Evolutionary conservation across 345 rosid genomes (phyloP).

Genomic region (Adansonia digitata): DNA sequence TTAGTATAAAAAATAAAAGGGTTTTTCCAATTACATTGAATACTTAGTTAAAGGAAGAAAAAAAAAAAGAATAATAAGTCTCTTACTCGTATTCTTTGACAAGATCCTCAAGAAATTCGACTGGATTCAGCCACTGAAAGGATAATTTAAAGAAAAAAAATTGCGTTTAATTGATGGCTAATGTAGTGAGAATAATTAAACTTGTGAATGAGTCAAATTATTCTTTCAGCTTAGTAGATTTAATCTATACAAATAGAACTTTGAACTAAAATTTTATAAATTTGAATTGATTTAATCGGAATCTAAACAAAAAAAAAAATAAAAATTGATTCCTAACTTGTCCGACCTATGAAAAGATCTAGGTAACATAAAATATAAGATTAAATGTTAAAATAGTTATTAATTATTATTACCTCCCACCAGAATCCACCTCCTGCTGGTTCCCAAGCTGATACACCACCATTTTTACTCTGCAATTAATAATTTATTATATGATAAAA

Average conservation of each 20-base stretch:
- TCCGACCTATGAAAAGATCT: no score
- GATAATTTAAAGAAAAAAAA: background rate
- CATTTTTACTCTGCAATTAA: constrained; percentile 42
- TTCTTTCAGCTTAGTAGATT: no score
- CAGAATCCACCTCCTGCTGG: constrained; percentile 44
- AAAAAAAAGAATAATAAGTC: background rate
- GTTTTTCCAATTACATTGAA: background rate
- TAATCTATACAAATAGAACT: no score
- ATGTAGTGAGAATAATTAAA: no score
- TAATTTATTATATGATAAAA: background rate
- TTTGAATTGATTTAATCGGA: no score
- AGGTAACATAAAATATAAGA: no score
- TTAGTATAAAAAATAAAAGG: background rate
- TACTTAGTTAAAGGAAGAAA: background rate
- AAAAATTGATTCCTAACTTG: no score
- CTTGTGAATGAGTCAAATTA: no score
- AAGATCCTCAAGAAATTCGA: background rate
- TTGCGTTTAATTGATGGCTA: background rate
- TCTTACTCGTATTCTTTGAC: constrained; percentile 1
- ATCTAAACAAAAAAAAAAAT: no score
- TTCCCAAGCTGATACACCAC: constrained; percentile 64
- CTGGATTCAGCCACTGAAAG: background rate
- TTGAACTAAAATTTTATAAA: no score
- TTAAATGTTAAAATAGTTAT: no score
- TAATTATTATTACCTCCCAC: constrained; percentile 40